Evolutionary conservation across 768 basidiomycete species (phyloP), one percentile per base, ranked within the genome.

Genomic region (Dioszegia crocea): DNA sequence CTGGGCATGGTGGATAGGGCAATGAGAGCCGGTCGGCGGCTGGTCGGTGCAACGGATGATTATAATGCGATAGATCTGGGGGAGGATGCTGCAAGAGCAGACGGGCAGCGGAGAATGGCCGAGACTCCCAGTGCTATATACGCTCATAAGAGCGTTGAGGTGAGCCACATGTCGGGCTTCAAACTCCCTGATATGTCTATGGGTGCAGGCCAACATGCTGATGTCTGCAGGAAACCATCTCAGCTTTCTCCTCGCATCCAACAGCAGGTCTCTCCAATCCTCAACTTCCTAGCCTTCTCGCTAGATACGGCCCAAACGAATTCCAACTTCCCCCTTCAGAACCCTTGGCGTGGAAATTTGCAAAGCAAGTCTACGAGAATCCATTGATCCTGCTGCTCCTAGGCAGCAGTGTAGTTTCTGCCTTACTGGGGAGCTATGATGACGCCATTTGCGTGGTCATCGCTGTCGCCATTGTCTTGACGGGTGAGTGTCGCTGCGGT

Each of bases 311-410:
- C 2, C 93, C 90, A 75, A 98, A 98, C 79, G 93, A 98, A 77
- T 97, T 97, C 75, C 84, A 88, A 0, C 89, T 97, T 12, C 82
- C 84, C 0, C 80, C 87, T 0, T 85, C 90, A 2, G 91, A 96
- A 69, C 87, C 89, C 0, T 76, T 86, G 9, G 78, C 87, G 39
- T 77, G 92, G 72, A 96, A 96, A 78, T 97, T 97, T 74, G 85
- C 86, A 14, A 92, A 93, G 77, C 93, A 88, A 33, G 91, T 98
- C 49, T 96, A 93, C 76, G 93, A 97, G 79, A 90, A 86, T 70
- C 93, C 94, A 1, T 79, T 98, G 2, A 96, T 94, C 70, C 79
- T 98, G 23, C 81, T 98, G 2, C 80, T 98, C 33, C 87, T 94
- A 60, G 94, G 85, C 26, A 96, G 92, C 73, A 92, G 93, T 0